Base-by-base conservation (phyloP, 768 basidiomycete genomes). In the Hericium erinaceus region DNA sequence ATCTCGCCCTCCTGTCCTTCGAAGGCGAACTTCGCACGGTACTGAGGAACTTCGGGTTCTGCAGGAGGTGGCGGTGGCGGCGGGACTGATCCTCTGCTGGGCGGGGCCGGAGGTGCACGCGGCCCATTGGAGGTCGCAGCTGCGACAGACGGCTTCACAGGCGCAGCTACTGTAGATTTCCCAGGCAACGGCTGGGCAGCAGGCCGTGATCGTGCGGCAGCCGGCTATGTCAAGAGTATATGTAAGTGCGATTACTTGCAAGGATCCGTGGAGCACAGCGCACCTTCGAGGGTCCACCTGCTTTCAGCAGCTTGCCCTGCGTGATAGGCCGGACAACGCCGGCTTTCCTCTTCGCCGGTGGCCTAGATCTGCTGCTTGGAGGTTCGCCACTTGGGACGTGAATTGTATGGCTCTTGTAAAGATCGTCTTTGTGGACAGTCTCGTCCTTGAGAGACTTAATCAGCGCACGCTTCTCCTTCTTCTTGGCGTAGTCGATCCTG, bases 361-460 rank as follows among this genome's bases (percentile, higher is more conserved):
- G 92, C 39, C 83, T 80, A 9, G 95, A 95, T 6, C 82, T 70
- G 66, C 95, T 97, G 51, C 68, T 79, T 0, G 93, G 76, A 4
- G 94, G 80, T 67, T 97, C 93, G 39, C 97, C 97, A 48, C 92
- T 87, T 2, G 85, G 78, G 3, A 98, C 93, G 59, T 85, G 84
- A 16, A 99, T 87, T 2, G 83, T 80, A 66, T 95, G 92, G 63
- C 92, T 95, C 80, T 98, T 99, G 74, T 99, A 99, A 10, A 81
- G 65, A 66, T 93, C 97, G 59, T 88, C 85, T 57, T 81, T 82
- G 11, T 68, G 73, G 18, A 95, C 74, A 8, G 85, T 83, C 71
- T 98, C 95, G 67, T 98, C 94, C 75, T 90, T 95, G 65, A 86
- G 70, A 60, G 92, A 87, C 69, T 87, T 88, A 72, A 99, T 92